Conservation (phyloP, 2,329 filamentous ascomycete genomes). For the Lachnellula subtilissima region DNA sequence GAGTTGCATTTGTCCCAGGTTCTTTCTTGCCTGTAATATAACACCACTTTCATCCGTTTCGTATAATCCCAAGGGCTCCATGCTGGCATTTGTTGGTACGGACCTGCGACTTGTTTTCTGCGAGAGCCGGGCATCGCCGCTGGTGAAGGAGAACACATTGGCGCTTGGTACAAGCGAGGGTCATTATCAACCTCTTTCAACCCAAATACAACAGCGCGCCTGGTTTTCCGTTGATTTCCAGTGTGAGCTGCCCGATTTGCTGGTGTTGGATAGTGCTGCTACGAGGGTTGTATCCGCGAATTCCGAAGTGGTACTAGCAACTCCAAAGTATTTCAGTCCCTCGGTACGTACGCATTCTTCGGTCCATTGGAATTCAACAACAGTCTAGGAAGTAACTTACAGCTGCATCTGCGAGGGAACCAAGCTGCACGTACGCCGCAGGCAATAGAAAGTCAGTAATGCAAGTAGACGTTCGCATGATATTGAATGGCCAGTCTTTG, state of each 20-base stretch:
- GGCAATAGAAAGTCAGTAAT: conserved; percentile 12
- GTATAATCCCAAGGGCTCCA: conserved; percentile 32
- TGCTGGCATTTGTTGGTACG: conserved; percentile 45
- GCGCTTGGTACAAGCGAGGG: conserved; percentile 10
- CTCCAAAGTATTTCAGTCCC: conserved; percentile 19
- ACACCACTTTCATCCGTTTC: background rate
- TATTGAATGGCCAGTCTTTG: background rate
- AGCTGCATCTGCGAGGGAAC: conserved; percentile 14
- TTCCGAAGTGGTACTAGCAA: conserved; percentile 14
- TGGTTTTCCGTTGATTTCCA: conserved; percentile 15
- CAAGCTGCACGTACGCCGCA: conserved; percentile 16
- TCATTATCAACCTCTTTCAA: conserved; percentile 6
- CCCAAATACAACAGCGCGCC: background rate
- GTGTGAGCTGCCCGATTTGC: conserved; percentile 14
- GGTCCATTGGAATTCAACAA: background rate
- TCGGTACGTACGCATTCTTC: background rate
- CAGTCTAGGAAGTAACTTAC: conserved; percentile 4
- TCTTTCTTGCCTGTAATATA: conserved; percentile 31
- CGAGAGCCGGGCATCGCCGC: conserved; percentile 11
- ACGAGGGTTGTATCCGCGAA: conserved; percentile 11
- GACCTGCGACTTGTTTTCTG: conserved; percentile 31
- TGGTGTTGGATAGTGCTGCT: conserved; percentile 11
- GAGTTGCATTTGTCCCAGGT: conserved; percentile 52
- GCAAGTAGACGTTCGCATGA: conserved; percentile 7
- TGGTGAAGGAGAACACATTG: conserved; percentile 9